A percentile compares a stretch with the other conserved stretches of the same genome.
Conservation (phyloP, 2,329 filamentous ascomycete genomes). For the Fonsecaea multimorphosa region DNA sequence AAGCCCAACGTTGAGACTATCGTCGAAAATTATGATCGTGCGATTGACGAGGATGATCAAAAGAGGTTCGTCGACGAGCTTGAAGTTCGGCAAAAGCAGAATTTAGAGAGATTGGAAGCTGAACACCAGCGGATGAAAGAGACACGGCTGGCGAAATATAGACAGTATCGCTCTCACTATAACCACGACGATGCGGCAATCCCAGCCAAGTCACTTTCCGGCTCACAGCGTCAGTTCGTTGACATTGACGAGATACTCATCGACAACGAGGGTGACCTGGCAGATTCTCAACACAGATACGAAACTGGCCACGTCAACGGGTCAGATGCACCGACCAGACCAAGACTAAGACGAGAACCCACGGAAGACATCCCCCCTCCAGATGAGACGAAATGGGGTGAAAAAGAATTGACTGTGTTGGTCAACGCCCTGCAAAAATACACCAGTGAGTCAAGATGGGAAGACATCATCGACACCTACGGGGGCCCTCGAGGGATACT, state of each 20-base stretch:
- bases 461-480: slow-evolving; percentile 37
- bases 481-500: slow-evolving; percentile 19
- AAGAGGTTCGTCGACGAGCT: slow-evolving; percentile 17
- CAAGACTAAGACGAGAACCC: slow-evolving; percentile 11
- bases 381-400: slow-evolving; percentile 36
- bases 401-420: slow-evolving; percentile 39
- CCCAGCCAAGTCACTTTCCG: not conserved
- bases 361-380: slow-evolving; percentile 35
- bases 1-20: slow-evolving; percentile 23
- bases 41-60: not conserved
- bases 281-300: slow-evolving; percentile 4
- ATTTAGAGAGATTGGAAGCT: slow-evolving; percentile 2
- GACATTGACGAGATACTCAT: slow-evolving; percentile 33
- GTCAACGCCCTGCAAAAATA: slow-evolving; percentile 41
- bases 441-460: slow-evolving; percentile 41
- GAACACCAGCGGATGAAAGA: slow-evolving; percentile 10
- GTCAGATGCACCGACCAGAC: slow-evolving; percentile 8
- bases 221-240: slow-evolving; percentile 8
- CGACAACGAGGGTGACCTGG: not conserved
- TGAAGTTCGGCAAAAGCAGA: slow-evolving; percentile 10
- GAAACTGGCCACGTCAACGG: slow-evolving; percentile 30
- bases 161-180: not conserved
- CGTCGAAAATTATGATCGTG: slow-evolving; percentile 11
- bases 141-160: not conserved
- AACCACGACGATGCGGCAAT: not conserved